These are phyloP conservation scores for Claviceps capensis DNA, from an alignment of 2,329 filamentous ascomycete genomes.

Conservation along the genomic window DNA sequence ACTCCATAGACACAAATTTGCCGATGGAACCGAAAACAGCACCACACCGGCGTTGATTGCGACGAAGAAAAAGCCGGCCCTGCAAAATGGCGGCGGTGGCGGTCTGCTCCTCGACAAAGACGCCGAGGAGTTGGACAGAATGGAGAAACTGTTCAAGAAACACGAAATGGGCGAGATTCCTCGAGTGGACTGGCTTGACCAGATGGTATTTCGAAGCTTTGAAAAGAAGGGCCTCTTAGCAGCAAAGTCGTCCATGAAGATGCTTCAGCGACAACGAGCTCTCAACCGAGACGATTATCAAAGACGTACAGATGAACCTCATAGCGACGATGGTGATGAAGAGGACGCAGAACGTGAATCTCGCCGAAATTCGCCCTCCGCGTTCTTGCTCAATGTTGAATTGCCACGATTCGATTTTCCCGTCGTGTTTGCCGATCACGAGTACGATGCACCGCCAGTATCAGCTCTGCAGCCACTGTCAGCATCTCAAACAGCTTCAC, in stretches of 20 bases:
- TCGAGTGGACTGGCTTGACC: constrained; percentile 87
- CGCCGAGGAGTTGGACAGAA: constrained; percentile 70
- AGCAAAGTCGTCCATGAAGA: constrained; percentile 49
- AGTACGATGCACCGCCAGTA: constrained; percentile 75
- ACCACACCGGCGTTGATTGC: constrained; percentile 58
- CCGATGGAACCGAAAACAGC: constrained; percentile 72
- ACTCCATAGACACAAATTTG: constrained; percentile 66
- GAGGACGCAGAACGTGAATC: not conserved
- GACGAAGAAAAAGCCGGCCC: constrained; percentile 37
- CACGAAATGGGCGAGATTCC: constrained; percentile 96
- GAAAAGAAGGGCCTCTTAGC: constrained; percentile 61
- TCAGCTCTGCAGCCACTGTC: constrained; percentile 53
- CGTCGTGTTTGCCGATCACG: constrained; percentile 85
- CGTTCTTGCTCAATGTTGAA: constrained; percentile 79
- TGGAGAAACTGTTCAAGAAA: constrained; percentile 88
- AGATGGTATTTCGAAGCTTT: constrained; percentile 79
- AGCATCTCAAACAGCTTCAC: constrained; percentile 48
- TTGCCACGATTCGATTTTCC: constrained; percentile 92
- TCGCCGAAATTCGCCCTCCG: constrained; percentile 32
- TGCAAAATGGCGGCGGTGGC: constrained; percentile 33
- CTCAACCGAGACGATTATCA: constrained; percentile 22
- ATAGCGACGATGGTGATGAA: constrained; percentile 15
- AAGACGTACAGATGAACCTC: constrained; percentile 13
- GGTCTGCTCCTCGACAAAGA: constrained; percentile 50
- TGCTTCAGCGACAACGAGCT: constrained; percentile 34